These are phyloP conservation scores for Mercurialis annua DNA, from an alignment of 345 rosid genomes.

Conservation along the genomic window DNA sequence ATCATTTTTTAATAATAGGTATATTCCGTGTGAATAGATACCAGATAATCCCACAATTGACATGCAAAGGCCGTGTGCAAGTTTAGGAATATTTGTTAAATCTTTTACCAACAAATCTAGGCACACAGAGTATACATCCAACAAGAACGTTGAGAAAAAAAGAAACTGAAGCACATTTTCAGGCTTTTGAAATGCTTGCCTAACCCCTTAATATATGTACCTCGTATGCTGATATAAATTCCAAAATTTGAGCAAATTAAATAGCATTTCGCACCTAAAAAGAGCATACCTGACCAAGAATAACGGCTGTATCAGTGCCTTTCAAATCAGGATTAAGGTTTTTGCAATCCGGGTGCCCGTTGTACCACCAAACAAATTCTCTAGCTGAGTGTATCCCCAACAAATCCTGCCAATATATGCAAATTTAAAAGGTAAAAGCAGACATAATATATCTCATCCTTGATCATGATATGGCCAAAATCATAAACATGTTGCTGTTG, in stretches of 20 bases:
- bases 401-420: conserved; percentile 42
- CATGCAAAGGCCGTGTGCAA: neutral
- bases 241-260: neutral
- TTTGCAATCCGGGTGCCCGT: conserved; percentile 81
- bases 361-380: conserved; percentile 99
- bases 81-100: neutral
- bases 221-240: neutral
- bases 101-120: neutral
- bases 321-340: conserved; percentile 64
- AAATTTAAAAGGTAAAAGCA: neutral
- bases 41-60: neutral
- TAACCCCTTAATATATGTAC: neutral
- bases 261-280: neutral
- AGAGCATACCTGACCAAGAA: conserved; percentile 69
- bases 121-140: neutral
- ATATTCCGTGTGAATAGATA: neutral
- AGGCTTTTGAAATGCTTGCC: neutral
- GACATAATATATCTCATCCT: neutral
- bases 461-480: neutral
- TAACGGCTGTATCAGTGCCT: conserved; percentile 66
- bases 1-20: neutral
- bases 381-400: conserved; percentile 77
- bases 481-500: neutral
- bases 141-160: neutral
- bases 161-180: neutral